phyloP scores from a whole-genome alignment of 331 rosid genomes.

The Arachis monticola region DNA sequence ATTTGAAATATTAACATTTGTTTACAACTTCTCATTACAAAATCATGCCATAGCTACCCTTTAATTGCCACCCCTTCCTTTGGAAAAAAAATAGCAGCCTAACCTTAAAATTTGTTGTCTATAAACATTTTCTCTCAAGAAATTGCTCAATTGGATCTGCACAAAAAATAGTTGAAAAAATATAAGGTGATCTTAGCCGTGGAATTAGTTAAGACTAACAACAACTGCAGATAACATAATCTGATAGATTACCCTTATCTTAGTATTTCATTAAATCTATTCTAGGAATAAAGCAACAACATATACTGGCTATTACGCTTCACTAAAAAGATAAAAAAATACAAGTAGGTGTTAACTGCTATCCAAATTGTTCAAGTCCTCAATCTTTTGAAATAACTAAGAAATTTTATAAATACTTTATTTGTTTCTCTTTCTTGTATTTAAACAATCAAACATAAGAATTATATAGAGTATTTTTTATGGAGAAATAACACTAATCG shows the following conservation, averaged over 20 bases:
- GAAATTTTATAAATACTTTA: slow-evolving; percentile 4
- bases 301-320: neutral
- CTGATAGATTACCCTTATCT: neutral
- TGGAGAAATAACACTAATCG: too few species aligned
- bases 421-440: slow-evolving; percentile 30
- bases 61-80: slow-evolving; percentile 35
- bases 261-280: neutral
- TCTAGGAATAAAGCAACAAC: neutral
- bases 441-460: slow-evolving; percentile 23
- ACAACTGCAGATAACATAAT: neutral
- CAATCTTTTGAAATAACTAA: slow-evolving; percentile 5
- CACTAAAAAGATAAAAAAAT: neutral
- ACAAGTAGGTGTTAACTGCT: neutral
- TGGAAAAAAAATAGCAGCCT: slow-evolving; percentile 31
- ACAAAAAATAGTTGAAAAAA: slow-evolving; percentile 32
- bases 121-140: slow-evolving; percentile 30
- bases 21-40: slow-evolving; percentile 28
- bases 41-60: slow-evolving; percentile 29
- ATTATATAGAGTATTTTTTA: too few species aligned
- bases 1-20: slow-evolving; percentile 31
- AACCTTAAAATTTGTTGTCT: slow-evolving; percentile 34
- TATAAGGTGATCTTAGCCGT: slow-evolving; percentile 22
- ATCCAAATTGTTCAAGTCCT: slow-evolving; percentile 27
- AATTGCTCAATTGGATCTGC: slow-evolving; percentile 44
- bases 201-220: neutral